Evolutionary conservation across 139 green algal species (phyloP).

Genomic region (Dunaliella sp.): DNA sequence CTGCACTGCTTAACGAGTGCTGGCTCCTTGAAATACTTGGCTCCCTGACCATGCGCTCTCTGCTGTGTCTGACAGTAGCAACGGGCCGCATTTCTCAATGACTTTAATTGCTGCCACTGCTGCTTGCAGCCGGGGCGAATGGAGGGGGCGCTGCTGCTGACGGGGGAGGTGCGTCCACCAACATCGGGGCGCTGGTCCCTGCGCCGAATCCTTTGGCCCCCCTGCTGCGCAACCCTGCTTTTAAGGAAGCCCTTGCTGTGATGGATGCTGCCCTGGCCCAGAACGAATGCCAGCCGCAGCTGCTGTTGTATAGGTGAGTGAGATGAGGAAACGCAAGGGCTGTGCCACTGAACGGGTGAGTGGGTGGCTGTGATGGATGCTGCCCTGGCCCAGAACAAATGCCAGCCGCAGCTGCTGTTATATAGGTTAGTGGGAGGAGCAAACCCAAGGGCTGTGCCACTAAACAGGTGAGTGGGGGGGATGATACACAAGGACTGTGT

Average conservation of each 20-base stretch:
- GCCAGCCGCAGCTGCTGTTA: constrained; percentile 60
- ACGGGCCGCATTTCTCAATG: too few relatives aligned
- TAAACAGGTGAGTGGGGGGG: too few relatives aligned
- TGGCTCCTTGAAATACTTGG: too few relatives aligned
- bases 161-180: constrained; percentile 37
- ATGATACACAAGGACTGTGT: too few relatives aligned
- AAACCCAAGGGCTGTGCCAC: too few relatives aligned
- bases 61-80: too few relatives aligned
- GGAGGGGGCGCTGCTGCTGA: too few relatives aligned
- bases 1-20: too few relatives aligned
- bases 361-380: constrained; percentile 56
- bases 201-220: constrained; percentile 26
- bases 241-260: constrained; percentile 51
- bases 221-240: constrained; percentile 28
- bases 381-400: constrained; percentile 56
- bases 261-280: constrained; percentile 63
- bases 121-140: too few relatives aligned
- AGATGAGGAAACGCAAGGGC: neutral
- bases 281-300: constrained; percentile 57
- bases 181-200: neutral
- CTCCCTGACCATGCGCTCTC: neutral
- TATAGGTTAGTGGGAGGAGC: constrained; percentile 49
- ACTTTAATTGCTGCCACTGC: too few relatives aligned
- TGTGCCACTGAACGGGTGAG: too few relatives aligned
- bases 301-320: constrained; percentile 57